Evolutionary conservation across 805 yeast genomes (phyloP).

Genomic region (Clavispora asparagi): DNA sequence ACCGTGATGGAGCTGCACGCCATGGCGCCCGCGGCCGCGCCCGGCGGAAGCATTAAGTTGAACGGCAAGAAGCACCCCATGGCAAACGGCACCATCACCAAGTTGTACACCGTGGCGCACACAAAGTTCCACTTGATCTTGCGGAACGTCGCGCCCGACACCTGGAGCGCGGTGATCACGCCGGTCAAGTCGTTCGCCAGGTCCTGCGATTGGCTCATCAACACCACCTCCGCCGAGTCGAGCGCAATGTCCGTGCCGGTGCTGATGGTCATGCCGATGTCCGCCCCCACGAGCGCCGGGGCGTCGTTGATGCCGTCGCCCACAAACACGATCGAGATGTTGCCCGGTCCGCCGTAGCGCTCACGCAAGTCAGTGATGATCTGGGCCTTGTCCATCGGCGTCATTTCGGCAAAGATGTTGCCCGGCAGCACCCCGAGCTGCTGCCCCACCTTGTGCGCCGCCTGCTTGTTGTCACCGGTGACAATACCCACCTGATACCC

Average conservation of each 20-base stretch:
- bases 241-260: conserved; percentile 95
- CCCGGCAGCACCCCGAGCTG: conserved; percentile 60
- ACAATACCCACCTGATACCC: conserved; percentile 75
- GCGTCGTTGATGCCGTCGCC: conserved; percentile 99
- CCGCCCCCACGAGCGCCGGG: conserved; percentile 86
- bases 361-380: conserved; percentile 56
- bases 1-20: conserved; percentile 90
- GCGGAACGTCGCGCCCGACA: conserved; percentile 63
- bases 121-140: conserved; percentile 77
- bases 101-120: conserved; percentile 83
- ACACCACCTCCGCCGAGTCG: conserved; percentile 91
- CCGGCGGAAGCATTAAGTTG: conserved; percentile 74
- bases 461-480: conserved; percentile 73
- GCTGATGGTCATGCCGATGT: conserved; percentile 86
- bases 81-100: conserved; percentile 86
- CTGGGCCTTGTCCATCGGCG: conserved; percentile 73
- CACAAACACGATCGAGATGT: conserved; percentile 66
- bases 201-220: conserved; percentile 39
- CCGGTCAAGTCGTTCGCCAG: conserved; percentile 38
- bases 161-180: conserved; percentile 56
- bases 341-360: conserved; percentile 27
- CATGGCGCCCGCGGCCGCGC: conserved; percentile 90
- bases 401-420: conserved; percentile 68
- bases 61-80: conserved; percentile 85
- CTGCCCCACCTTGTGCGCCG: conserved; percentile 61